phyloP scores from a whole-genome alignment of 2,329 filamentous ascomycete genomes.

The Diplodia seriata region DNA sequence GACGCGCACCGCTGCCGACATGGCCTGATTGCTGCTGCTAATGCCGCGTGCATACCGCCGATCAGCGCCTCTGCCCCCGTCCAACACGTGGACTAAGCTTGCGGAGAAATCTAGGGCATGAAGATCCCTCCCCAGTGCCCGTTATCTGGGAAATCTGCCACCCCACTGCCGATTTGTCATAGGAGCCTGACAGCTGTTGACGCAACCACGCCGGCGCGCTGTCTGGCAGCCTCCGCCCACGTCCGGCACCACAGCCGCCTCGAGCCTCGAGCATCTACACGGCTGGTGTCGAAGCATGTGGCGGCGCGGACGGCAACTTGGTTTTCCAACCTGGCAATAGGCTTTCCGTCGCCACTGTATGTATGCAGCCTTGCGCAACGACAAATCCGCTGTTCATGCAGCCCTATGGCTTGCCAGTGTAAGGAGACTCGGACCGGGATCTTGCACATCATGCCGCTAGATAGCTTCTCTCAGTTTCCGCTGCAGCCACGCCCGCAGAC shows the following conservation, averaged over 20 bases:
- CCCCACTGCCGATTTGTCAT: slow-evolving; percentile 30
- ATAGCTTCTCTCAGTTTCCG: neutral
- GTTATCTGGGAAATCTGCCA: slow-evolving; percentile 27
- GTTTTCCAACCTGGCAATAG: slow-evolving; percentile 3
- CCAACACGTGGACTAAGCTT: slow-evolving; percentile 31
- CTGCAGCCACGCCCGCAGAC: neutral
- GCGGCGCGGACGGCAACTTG: slow-evolving; percentile 1
- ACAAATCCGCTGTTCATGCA: slow-evolving; percentile 22
- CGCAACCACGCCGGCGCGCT: slow-evolving; percentile 4
- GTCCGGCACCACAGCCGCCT: neutral
- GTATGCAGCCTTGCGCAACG: slow-evolving; percentile 25
- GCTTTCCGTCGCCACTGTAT: slow-evolving; percentile 8
- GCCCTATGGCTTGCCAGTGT: slow-evolving; percentile 19
- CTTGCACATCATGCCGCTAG: slow-evolving; percentile 15
- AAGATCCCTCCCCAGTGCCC: slow-evolving; percentile 21
- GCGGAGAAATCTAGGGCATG: slow-evolving; percentile 29
- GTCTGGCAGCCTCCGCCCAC: neutral
- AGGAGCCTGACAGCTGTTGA: slow-evolving; percentile 20
- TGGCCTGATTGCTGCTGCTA: slow-evolving; percentile 26
- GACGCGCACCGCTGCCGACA: slow-evolving; percentile 17
- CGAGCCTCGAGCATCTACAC: neutral
- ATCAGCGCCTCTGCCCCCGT: slow-evolving; percentile 25
- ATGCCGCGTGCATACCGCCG: slow-evolving; percentile 24
- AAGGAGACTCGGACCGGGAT: slow-evolving; percentile 10
- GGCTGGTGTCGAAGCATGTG: neutral